Evolutionary conservation across 164 flowering plant genomes (phyloP).

Genomic region (Cinnamomum micranthum): DNA sequence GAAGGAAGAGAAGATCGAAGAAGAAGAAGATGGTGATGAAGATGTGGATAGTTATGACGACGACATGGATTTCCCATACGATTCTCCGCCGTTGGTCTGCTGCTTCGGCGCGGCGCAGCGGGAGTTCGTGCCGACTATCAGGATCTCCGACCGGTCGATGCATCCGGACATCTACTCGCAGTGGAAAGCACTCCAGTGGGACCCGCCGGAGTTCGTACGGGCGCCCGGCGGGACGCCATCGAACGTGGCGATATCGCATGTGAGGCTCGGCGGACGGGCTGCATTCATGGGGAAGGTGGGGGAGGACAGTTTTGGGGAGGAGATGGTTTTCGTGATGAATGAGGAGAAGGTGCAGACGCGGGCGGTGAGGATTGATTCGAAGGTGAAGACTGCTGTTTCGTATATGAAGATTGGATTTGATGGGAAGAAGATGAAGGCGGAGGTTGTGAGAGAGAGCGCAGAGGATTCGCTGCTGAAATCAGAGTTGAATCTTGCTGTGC

Average conservation of each 20-base stretch:
- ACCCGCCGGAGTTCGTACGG: slow-evolving; percentile 86
- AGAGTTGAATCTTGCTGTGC: slow-evolving; percentile 73
- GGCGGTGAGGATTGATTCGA: slow-evolving; percentile 58
- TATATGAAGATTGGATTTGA: slow-evolving; percentile 62
- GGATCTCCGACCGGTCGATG: slow-evolving; percentile 64
- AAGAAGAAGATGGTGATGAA: slow-evolving; percentile 6
- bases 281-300: slow-evolving; percentile 96
- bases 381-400: slow-evolving; percentile 53
- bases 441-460: slow-evolving; percentile 55
- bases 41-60: slow-evolving; percentile 47
- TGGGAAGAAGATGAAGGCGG: slow-evolving; percentile 61
- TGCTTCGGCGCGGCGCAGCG: slow-evolving; percentile 88
- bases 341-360: slow-evolving; percentile 81
- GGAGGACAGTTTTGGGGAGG: slow-evolving; percentile 65
- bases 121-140: slow-evolving; percentile 82
- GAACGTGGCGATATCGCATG: slow-evolving; percentile 84
- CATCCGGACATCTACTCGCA: slow-evolving; percentile 82
- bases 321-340: slow-evolving; percentile 69
- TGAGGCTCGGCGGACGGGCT: slow-evolving; percentile 85
- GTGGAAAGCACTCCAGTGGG: slow-evolving; percentile 95
- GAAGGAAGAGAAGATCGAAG: slow-evolving; percentile 8
- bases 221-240: slow-evolving; percentile 88
- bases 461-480: slow-evolving; percentile 65
- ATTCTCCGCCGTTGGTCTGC: slow-evolving; percentile 71
- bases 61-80: slow-evolving; percentile 64